Evolutionary conservation across 495 filamentous ascomycete genomes (phyloP).

Genomic region (Penicillium pulvis): DNA sequence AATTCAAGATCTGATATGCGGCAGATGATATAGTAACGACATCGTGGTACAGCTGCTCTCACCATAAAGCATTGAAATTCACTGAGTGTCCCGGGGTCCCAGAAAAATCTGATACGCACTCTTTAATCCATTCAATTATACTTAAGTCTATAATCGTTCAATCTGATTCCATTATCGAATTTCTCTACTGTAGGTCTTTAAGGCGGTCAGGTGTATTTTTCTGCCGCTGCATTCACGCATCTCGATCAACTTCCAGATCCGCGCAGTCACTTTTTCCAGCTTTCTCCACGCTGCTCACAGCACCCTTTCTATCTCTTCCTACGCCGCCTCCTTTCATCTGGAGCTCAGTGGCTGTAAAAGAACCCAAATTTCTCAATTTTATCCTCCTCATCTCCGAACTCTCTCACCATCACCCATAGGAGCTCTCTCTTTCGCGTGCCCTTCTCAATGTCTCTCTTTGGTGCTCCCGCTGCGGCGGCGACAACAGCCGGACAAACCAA

Average conservation of each 20-base stretch:
- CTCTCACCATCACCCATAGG: not conserved
- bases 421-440: conserved; percentile 5
- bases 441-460: conserved; percentile 64
- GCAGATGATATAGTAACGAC: no score
- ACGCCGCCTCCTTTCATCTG: not conserved
- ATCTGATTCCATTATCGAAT: not conserved
- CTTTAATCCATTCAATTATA: not conserved
- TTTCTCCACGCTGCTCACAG: conserved; percentile 1
- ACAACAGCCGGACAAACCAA: conserved; percentile 55
- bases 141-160: not conserved
- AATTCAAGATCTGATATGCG: no score
- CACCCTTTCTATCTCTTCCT: conserved; percentile 1
- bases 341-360: not conserved
- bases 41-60: no score
- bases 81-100: no score
- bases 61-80: not conserved
- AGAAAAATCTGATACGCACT: no score
- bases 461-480: conserved; percentile 44
- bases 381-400: not conserved
- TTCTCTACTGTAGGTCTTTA: not conserved
- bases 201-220: conserved; percentile 11
- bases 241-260: not conserved
- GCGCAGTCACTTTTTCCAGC: conserved; percentile 9
- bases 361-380: not conserved
- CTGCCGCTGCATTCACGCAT: conserved; percentile 10